Base-by-base conservation (phyloP, 768 basidiomycete genomes). In the Suillus brevipes region DNA sequence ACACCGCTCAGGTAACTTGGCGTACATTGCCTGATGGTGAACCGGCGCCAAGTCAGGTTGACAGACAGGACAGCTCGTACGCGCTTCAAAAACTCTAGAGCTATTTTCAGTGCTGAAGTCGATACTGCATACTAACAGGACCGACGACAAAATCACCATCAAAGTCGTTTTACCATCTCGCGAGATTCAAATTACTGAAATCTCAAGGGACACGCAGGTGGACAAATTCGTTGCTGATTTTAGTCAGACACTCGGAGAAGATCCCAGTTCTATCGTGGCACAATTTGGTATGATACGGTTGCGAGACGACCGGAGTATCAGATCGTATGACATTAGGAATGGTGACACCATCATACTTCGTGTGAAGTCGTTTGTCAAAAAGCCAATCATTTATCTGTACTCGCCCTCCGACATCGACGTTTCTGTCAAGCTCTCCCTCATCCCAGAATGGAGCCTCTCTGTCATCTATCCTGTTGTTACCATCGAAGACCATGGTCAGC, bases 311-410 rank as follows among this genome's bases (percentile, higher is more conserved):
- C 12, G 45, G n/a, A 47, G 4, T 47, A 47, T 47, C n/a, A n/a
- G 10, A 47, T 47, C 45, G 10, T 47, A 47, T n/a, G 12, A 12
- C n/a, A n/a, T 47, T 12, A 2, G n/a, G 10, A 10, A 47, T 12
- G 45, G 45, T 12, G n/a, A 47, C n/a, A 2, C n/a, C 45, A 47
- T 47, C 45, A 47, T 10, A 2, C 43, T 43, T 40, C 36, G 9
- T 7, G 36, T 36, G 36, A 31, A 5, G 2, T 5, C 31, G 31
- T 5, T 36, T 9, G 2, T 16, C 2, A 16, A 1, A 36, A 62
- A 62, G 18, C 61, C 61, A 8, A 31, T 62, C 31, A 56, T 62
- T 28, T 62, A 62, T 47, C n/a, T 62, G 23, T 50, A 28, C 23
- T 62, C 61, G 6, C 61, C 49, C 12, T 36, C 61, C 34, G 49